Conservation (phyloP, 2,329 filamentous ascomycete species). For the Clonostachys solani region DNA sequence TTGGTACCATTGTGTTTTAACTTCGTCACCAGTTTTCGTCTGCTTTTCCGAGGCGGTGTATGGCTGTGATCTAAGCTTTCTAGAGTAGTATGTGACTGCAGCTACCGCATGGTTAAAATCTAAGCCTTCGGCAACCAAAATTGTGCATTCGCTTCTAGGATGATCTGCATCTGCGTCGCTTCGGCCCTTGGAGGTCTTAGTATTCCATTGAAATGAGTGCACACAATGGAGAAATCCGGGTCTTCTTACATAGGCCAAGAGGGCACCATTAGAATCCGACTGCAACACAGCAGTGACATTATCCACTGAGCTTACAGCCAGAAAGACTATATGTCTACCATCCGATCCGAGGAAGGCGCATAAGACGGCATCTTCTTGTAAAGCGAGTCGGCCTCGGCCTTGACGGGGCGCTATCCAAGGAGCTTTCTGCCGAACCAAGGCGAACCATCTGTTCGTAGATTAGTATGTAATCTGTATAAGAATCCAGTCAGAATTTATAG, state of each 20-base stretch:
- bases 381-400: conserved; percentile 59
- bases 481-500: not conserved
- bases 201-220: not conserved
- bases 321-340: conserved; percentile 71
- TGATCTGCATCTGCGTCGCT: conserved; percentile 59
- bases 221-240: not conserved
- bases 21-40: conserved; percentile 39
- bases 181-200: conserved; percentile 36
- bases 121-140: conserved; percentile 69
- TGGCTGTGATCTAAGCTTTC: conserved; percentile 36
- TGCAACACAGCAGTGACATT: conserved; percentile 67
- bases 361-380: conserved; percentile 75
- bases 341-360: conserved; percentile 70
- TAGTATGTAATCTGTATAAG: not conserved
- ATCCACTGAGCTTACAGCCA: conserved; percentile 72
- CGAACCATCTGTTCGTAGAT: conserved; percentile 61
- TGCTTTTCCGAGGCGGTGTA: conserved; percentile 7
- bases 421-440: conserved; percentile 72
- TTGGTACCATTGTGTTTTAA: conserved; percentile 65
- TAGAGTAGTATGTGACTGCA: conserved; percentile 83
- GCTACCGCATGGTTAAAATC: conserved; percentile 73
- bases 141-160: conserved; percentile 38
- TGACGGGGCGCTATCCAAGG: conserved; percentile 91
- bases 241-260: conserved; percentile 56
- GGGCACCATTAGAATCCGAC: conserved; percentile 58